Conservation (phyloP, 495 filamentous ascomycete genomes). For the Penicillium ochrochloron region DNA sequence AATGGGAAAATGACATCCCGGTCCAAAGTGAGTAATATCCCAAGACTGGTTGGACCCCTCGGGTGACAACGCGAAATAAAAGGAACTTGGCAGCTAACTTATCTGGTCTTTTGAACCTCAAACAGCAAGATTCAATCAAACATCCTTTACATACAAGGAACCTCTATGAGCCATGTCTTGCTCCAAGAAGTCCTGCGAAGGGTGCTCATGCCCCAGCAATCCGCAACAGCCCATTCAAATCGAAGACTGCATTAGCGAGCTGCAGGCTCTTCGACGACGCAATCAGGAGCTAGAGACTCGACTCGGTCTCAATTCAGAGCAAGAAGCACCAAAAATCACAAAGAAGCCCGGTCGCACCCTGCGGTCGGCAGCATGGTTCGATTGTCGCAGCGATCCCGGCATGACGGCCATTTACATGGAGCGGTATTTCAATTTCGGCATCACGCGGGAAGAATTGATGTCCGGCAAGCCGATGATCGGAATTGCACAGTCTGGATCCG, state of each 20-base stretch:
- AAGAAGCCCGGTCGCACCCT: conserved; percentile 38
- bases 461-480: conserved; percentile 61
- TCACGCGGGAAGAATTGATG: conserved; percentile 58
- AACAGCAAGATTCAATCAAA: not conserved
- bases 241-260: conserved; percentile 33
- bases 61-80: conserved; percentile 5
- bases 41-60: conserved; percentile 13
- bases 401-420: conserved; percentile 60
- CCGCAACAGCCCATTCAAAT: conserved; percentile 26
- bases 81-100: conserved; percentile 1
- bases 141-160: not conserved
- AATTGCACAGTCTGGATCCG: conserved; percentile 60
- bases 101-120: not conserved
- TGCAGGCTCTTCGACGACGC: conserved; percentile 29
- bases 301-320: conserved; percentile 18
- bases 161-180: conserved; percentile 35
- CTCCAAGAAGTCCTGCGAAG: conserved; percentile 41
- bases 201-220: conserved; percentile 42
- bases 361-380: conserved; percentile 55
- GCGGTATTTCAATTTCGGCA: conserved; percentile 59
- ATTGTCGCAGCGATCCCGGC: conserved; percentile 48
- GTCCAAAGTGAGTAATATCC: conserved; percentile 9
- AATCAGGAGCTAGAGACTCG: conserved; percentile 35
- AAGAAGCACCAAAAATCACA: conserved; percentile 15
- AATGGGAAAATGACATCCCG: conserved; percentile 15